Percentiles rank a stretch among this genome's conserved stretches.
phyloP scores from a whole-genome alignment of 2,329 filamentous ascomycete species.

The Fusarium musae region DNA sequence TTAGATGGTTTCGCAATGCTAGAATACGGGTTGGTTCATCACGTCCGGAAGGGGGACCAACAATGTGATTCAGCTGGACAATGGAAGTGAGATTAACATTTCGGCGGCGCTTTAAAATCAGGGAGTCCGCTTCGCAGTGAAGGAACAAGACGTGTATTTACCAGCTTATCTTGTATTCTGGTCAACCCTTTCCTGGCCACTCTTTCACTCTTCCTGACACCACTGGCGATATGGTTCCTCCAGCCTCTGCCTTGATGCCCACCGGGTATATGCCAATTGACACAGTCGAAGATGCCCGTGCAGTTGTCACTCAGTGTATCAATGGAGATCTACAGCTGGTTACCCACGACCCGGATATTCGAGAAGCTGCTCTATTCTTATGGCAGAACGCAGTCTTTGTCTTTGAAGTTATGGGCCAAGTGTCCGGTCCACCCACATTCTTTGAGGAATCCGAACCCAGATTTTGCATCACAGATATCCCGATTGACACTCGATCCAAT shows the following conservation, averaged over 20 bases:
- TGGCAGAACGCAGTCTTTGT: not conserved
- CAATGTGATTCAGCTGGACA: not conserved
- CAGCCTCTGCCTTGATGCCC: not conserved
- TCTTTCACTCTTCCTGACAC: not conserved
- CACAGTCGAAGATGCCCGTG: not conserved
- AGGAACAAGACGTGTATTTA: not conserved
- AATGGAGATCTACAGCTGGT: rapidly evolving
- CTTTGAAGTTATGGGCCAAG: not conserved
- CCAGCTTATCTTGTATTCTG: not conserved
- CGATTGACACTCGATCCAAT: not conserved
- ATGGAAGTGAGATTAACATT: not conserved
- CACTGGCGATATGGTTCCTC: not conserved
- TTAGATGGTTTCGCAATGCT: not conserved
- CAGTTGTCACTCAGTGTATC: not conserved
- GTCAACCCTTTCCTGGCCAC: not conserved
- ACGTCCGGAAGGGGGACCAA: not conserved
- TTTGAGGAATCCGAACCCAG: not conserved
- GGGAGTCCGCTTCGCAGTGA: not conserved
- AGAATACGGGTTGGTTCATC: not conserved
- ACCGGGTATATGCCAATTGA: not conserved
- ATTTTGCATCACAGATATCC: not conserved
- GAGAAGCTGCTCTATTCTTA: not conserved
- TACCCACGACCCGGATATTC: not conserved
- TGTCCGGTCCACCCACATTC: not conserved
- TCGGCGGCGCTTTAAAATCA: not conserved